A percentile compares a stretch with the other conserved stretches of the same genome.
These are phyloP conservation scores for Irpex rosettiformis DNA, from an alignment of 1,284 basidiomycete genomes.

Conservation along the genomic window DNA sequence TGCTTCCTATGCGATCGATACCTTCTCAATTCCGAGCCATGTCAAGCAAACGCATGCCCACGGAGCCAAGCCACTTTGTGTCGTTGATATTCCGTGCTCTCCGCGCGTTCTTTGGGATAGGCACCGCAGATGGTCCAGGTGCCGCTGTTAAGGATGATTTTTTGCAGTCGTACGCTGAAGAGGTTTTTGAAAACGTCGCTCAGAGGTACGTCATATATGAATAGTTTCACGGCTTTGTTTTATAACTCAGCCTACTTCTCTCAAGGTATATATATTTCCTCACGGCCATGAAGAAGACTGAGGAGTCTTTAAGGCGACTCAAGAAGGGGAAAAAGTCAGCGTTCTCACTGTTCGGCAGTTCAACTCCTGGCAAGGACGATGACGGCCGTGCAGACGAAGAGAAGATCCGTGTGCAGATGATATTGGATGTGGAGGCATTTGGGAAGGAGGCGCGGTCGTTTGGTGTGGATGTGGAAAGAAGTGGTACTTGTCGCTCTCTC, in stretches of 20 bases:
- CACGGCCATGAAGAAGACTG: slow-evolving; percentile 83
- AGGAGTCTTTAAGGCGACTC: slow-evolving; percentile 80
- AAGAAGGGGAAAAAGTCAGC: slow-evolving; percentile 82
- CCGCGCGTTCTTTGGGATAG: slow-evolving; percentile 72
- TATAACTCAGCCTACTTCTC: slow-evolving; percentile 1
- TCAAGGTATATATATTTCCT: slow-evolving; percentile 67
- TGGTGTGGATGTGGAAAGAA: slow-evolving; percentile 58
- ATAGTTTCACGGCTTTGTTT: too few species aligned
- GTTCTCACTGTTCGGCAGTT: slow-evolving; percentile 72
- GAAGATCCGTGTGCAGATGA: slow-evolving; percentile 82
- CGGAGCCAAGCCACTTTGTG: slow-evolving; percentile 85
- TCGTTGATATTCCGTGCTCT: slow-evolving; percentile 78
- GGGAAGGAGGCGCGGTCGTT: slow-evolving; percentile 71
- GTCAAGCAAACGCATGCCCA: slow-evolving; percentile 66
- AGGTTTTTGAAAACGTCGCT: slow-evolving; percentile 74
- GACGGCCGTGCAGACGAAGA: slow-evolving; percentile 74
- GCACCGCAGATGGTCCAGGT: slow-evolving; percentile 51
- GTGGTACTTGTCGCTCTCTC: slow-evolving; percentile 55
- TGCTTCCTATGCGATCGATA: slow-evolving; percentile 85
- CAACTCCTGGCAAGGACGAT: slow-evolving; percentile 47
- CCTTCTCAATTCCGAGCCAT: slow-evolving; percentile 84
- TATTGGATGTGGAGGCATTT: slow-evolving; percentile 81
- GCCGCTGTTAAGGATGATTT: slow-evolving; percentile 52
- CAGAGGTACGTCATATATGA: slow-evolving; percentile 47
- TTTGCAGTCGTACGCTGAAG: slow-evolving; percentile 51